These are phyloP conservation scores for Ammopiptanthus mongolicus DNA, from an alignment of 306 rosid species.

Conservation along the genomic window DNA sequence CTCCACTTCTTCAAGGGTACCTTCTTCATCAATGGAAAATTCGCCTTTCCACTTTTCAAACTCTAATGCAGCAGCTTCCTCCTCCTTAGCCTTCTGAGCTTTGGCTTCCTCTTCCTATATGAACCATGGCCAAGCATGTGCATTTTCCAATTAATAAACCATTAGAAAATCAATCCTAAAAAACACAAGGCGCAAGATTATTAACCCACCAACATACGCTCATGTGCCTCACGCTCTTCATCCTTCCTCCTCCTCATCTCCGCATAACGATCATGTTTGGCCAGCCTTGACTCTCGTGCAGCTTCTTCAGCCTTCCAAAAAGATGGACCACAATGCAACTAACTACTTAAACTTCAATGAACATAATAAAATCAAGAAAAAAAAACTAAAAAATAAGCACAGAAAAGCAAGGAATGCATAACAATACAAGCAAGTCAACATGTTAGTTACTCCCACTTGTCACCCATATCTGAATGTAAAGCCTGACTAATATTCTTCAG, in stretches of 20 bases:
- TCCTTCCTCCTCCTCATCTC: slow-evolving; percentile 86
- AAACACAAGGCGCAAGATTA: not conserved
- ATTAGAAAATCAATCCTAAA: not conserved
- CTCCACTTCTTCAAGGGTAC: slow-evolving; percentile 75
- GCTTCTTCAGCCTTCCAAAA: slow-evolving; percentile 79
- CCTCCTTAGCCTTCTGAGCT: slow-evolving; percentile 89
- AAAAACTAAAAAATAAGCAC: not conserved
- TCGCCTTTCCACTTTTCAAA: slow-evolving; percentile 98
- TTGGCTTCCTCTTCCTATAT: slow-evolving; percentile 88
- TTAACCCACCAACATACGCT: slow-evolving; percentile 61
- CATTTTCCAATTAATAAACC: slow-evolving; percentile 17
- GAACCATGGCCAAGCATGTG: slow-evolving; percentile 22
- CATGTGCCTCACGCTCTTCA: slow-evolving; percentile 87
- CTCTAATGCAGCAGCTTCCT: slow-evolving; percentile 91
- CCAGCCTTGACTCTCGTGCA: slow-evolving; percentile 63
- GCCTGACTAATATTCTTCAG: not conserved
- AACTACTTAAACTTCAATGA: slow-evolving; percentile 2
- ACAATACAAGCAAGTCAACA: not conserved
- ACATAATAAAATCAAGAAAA: not conserved
- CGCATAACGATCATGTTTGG: slow-evolving; percentile 79
- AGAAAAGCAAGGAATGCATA: not conserved
- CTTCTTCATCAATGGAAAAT: slow-evolving; percentile 92
- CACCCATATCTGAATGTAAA: not conserved
- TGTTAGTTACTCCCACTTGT: not conserved
- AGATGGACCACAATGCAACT: slow-evolving; percentile 13